Base-by-base conservation (phyloP, 345 rosid species). In the Pugionium cornutum region DNA sequence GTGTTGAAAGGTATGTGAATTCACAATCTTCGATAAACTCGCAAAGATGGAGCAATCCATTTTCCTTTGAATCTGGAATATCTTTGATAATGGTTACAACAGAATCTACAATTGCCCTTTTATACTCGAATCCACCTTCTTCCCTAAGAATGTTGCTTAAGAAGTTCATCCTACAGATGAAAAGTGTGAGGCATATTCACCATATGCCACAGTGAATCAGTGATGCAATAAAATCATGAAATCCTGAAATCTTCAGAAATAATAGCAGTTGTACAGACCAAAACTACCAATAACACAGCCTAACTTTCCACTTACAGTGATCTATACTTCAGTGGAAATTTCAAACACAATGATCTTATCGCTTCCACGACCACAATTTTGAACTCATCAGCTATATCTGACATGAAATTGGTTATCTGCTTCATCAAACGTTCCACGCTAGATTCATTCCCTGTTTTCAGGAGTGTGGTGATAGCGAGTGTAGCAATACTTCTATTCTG, bases 1-100 rank as follows among this genome's bases (percentile, higher is more conserved):
- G 97, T 37, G 96, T 84, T 51, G 97, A 94, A 74, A 94, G 96
- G 76, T 94, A 94, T 35, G 99, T 94, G 79, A 94, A 94, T 82
- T 90, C 99, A 80, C 99, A 94, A 74, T 94, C 99, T 83, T 94
- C 99, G 73, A 94, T 94, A 75, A 94, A 94, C 73, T 94, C 97
- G 36, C 99, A 94, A 33, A 94, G 86, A 84, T 94, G 99, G 78
- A 88, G 97, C 86, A 94, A 75, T 39, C 99, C 99, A 60, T 82
- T 83, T 74, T 94, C 99, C 77, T 94, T 94, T 31, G 97, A 95
- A 48, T 94, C 97, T 9, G 99, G 99, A 53, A 94, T 94, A 81
- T 90, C 97, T 70, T 91, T 88, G 64, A 94, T 94, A 70, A 94
- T 95, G 64, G 87, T 90, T 54, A 94, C 99, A 67, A 94, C 90